Base-by-base conservation (phyloP, 345 rosid genomes). In the Salix suchowensis region DNA sequence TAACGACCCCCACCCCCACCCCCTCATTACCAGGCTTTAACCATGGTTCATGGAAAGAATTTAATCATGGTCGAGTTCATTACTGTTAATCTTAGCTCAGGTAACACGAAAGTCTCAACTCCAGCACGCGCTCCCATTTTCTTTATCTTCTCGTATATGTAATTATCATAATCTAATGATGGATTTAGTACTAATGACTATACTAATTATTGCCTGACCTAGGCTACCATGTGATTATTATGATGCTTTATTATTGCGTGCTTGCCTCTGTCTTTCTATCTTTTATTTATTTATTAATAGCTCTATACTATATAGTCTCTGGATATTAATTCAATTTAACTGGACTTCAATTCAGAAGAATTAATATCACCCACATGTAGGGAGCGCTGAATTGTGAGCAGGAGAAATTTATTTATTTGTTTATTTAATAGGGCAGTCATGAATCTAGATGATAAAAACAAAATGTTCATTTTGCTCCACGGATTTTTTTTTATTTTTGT, bases 181-280 rank as follows among this genome's bases (percentile, higher is more conserved):
- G 32, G 40, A 64, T 67, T 69, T 73, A 72, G 72, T 58, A 58
- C 71, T 66, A 16, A 77, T 74, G 21, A 66, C 62, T 26, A 15
- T 65, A 65, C 66, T 70, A 36, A 9, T 40, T 23, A 54, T 7
- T 71, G 18, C 44, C 8, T 52, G 74, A 19, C 48, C 50, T 54
- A 4, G 40, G 34, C 58, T 58, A 40, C 7, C 28, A 24, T 48
- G 34, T 23, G 50, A 7, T 23, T 6, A 62, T 50, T 23, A 61
- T 72, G 71, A 42, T 61, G 34, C 7, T 55, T 55, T 21, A n/a
- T n/a, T 58, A 55, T 1, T 5, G 37, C 7, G 28, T n/a, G 14
- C 13, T 3, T 58, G 0, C 4, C 28, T 58, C 10, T 10, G 8
- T 54, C 4, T 54, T 54, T 18, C 3, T 52, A 1, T 19, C 2